Evolutionary conservation across 805 yeast species (phyloP).

Genomic region (Saturnispora galanensis): DNA sequence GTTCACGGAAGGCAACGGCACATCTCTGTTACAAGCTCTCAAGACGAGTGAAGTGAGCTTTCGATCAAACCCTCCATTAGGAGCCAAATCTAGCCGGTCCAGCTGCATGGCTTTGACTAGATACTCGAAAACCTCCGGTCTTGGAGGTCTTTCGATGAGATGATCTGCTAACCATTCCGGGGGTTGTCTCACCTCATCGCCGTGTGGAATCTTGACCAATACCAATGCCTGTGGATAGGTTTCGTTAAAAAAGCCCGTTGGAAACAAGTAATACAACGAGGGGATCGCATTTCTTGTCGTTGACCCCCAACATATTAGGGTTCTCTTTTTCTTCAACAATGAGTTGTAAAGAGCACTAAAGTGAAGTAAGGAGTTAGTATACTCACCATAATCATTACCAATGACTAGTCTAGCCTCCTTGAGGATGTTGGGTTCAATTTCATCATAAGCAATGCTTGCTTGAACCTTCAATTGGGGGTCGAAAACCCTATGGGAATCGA

Average conservation of each 20-base stretch:
- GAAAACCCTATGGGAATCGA: constrained; percentile 23
- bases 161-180: constrained; percentile 33
- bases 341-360: constrained; percentile 59
- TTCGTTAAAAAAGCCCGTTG: constrained; percentile 30
- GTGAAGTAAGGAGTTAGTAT: constrained; percentile 54
- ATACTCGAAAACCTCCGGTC: constrained; percentile 16
- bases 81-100: constrained; percentile 3
- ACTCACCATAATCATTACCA: constrained; percentile 50
- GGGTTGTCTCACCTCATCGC: constrained; percentile 60
- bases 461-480: constrained; percentile 32
- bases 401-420: constrained; percentile 53
- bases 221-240: constrained; percentile 62
- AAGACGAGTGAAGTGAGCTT: too few species aligned
- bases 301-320: constrained; percentile 69
- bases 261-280: constrained; percentile 45
- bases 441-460: constrained; percentile 52
- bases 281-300: constrained; percentile 46
- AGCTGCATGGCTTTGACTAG: constrained; percentile 18
- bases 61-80: too few species aligned
- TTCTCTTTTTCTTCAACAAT: constrained; percentile 39
- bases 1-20: too few species aligned
- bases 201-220: constrained; percentile 57
- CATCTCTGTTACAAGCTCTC: too few species aligned
- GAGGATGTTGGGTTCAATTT: constrained; percentile 41
- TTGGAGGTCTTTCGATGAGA: constrained; percentile 11